Evolutionary conservation across 345 rosid species (phyloP).

Genomic region (Turnera subulata): DNA sequence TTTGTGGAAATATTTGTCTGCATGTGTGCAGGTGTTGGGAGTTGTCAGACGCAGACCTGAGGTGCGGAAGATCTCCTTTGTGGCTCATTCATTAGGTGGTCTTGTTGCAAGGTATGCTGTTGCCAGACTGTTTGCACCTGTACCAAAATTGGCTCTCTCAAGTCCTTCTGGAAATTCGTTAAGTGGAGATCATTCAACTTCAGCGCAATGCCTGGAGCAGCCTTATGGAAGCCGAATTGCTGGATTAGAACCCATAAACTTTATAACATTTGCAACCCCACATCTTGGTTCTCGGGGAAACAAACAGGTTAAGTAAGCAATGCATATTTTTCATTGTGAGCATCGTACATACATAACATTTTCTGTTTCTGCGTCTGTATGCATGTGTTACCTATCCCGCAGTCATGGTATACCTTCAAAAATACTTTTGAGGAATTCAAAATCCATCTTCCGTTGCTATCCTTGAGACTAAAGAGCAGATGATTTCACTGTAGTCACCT

Average conservation of each 20-base stretch:
- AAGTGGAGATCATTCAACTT: slow-evolving; percentile 27
- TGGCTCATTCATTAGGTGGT: slow-evolving; percentile 91
- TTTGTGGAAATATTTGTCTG: slow-evolving; percentile 18
- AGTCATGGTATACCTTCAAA: too few relatives aligned
- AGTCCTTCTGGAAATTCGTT: slow-evolving; percentile 30
- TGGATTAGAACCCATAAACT: slow-evolving; percentile 74
- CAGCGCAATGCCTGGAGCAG: slow-evolving; percentile 14
- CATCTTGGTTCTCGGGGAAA: slow-evolving; percentile 90
- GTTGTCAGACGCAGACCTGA: slow-evolving; percentile 59
- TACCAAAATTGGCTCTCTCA: slow-evolving; percentile 18
- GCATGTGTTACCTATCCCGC: too few relatives aligned
- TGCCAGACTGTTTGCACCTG: slow-evolving; percentile 55
- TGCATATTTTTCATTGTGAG: neutral
- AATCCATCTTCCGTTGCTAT: too few relatives aligned
- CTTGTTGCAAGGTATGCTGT: slow-evolving; percentile 78
- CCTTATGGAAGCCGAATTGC: slow-evolving; percentile 50
- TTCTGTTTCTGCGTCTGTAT: too few relatives aligned
- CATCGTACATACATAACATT: too few relatives aligned
- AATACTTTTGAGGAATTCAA: too few relatives aligned
- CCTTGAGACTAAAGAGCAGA: too few relatives aligned
- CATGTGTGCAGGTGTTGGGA: slow-evolving; percentile 49
- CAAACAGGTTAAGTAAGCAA: slow-evolving; percentile 57
- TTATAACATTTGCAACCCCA: slow-evolving; percentile 80
- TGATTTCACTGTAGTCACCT: too few relatives aligned
- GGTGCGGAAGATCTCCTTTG: slow-evolving; percentile 65